Conservation (phyloP, 805 yeast species). For the Lachancea cidri region DNA sequence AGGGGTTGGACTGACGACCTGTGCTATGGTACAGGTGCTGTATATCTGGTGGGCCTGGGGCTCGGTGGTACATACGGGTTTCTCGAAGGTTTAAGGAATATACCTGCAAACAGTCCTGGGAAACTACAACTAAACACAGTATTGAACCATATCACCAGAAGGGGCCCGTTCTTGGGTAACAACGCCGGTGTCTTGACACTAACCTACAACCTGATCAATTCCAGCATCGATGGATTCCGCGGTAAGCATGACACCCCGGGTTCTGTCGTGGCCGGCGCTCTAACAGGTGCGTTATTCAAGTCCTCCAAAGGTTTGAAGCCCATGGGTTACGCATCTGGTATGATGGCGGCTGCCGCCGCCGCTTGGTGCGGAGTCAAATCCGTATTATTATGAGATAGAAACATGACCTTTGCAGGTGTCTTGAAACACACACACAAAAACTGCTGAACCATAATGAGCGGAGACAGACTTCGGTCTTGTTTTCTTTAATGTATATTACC, state of each 20-base stretch:
- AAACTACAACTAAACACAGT: conserved; percentile 84
- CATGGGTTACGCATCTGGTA: conserved; percentile 77
- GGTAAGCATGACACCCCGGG: conserved; percentile 86
- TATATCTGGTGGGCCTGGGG: conserved; percentile 81
- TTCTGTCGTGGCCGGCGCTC: conserved; percentile 82
- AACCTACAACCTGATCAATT: conserved; percentile 79
- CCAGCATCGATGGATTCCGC: conserved; percentile 71
- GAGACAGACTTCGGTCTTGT: not conserved
- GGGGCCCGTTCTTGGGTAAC: conserved; percentile 96
- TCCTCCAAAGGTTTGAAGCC: conserved; percentile 81
- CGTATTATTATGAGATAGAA: conserved; percentile 10
- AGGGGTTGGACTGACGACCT: conserved; percentile 97
- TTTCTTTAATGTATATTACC: not conserved
- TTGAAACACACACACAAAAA: not conserved
- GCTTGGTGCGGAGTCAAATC: conserved; percentile 84
- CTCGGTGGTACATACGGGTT: conserved; percentile 87
- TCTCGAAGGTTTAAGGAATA: conserved; percentile 73
- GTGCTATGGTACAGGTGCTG: conserved; percentile 96
- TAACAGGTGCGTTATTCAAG: conserved; percentile 88
- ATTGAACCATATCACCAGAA: conserved; percentile 84
- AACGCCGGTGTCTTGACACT: conserved; percentile 91
- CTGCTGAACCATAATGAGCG: not conserved
- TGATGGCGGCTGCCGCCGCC: conserved; percentile 87
- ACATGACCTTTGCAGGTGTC: not conserved
- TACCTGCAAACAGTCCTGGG: conserved; percentile 72